Conservation (phyloP, 306 rosid species). For the Inga oerstediana region DNA sequence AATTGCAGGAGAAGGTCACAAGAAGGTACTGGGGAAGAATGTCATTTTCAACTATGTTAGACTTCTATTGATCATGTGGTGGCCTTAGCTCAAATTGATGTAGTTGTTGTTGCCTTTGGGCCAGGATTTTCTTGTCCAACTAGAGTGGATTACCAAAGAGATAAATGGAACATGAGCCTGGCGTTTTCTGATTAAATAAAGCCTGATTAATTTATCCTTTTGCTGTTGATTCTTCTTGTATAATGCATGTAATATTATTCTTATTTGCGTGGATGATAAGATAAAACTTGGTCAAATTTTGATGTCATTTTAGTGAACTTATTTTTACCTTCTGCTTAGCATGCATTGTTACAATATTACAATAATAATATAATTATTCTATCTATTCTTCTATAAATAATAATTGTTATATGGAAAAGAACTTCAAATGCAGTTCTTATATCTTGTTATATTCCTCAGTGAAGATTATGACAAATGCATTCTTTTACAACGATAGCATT, state of each 20-base stretch:
- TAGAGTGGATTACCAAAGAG: background rate
- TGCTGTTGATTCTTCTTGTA: background rate
- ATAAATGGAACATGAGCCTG: background rate
- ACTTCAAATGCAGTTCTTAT: background rate
- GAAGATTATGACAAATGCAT: background rate
- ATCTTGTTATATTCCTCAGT: background rate
- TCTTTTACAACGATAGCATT: background rate
- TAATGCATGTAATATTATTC: background rate
- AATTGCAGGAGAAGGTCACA: constrained; percentile 89
- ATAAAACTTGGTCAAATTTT: constrained; percentile 6
- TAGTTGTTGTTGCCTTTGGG: constrained; percentile 17
- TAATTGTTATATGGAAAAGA: background rate
- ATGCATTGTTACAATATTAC: background rate
- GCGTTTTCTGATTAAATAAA: background rate
- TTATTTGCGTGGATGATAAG: constrained; percentile 15
- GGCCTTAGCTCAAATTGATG: background rate
- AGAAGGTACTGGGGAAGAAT: constrained; percentile 64
- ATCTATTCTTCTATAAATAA: background rate
- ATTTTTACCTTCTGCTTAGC: background rate
- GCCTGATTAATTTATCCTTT: background rate
- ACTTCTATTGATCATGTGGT: background rate
- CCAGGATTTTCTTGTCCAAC: constrained; percentile 11
- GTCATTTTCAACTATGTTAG: background rate
- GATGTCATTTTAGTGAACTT: background rate
- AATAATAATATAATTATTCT: background rate